Evolutionary conservation across 768 basidiomycete species (phyloP), one percentile per base, ranked within the genome.

Genomic region (Glaciozyma antarctica): DNA sequence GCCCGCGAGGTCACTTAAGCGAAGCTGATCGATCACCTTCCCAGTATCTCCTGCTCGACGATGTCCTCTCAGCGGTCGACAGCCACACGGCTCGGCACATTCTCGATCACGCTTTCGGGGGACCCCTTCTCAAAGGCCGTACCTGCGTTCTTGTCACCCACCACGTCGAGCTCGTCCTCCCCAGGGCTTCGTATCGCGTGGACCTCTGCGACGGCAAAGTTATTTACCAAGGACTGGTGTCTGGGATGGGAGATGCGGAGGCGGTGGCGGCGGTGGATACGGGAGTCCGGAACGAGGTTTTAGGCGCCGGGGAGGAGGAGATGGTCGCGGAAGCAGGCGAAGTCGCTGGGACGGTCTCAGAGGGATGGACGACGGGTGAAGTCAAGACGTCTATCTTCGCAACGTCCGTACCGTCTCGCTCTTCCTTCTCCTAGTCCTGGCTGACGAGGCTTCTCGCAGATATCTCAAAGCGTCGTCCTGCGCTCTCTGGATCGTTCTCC

Each of bases 81-180:
- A 85, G 86, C 81, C 86, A 88, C 66, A 88, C 86, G 0, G 86
- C 87, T 10, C 81, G 82, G 52, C 85, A 86, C 70, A 59, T 74
- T 38, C 24, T 69, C 54, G 4, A 60, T 12, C 19, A 68, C 6
- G 58, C 89, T 68, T 79, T 98, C 34, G 79, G 81, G 64, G 90
- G 91, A 2, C 85, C 88, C 49, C 79, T 98, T 43, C 79, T 91
- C 72, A 76, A 77, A 26, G 86, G 83, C 7, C 81, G 92, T 55
- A 94, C 92, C 0, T 77, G 91, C 55, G 80, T 97, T 41, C 81
- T 98, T 24, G 90, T 93, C 56, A 94, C 93, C 6, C 95, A 99
- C 73, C 91, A 95, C 72, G 87, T 93, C 24, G 87, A 91, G 71
- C 80, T 98, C 3, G 90, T 90, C 72, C 81, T 83, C 4, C 82